A percentile compares a stretch with the other conserved stretches of the same genome.
Evolutionary conservation across 192 early-diverging fungal genomes (phyloP).

Genomic region (Bifiguratus adelaidae): DNA sequence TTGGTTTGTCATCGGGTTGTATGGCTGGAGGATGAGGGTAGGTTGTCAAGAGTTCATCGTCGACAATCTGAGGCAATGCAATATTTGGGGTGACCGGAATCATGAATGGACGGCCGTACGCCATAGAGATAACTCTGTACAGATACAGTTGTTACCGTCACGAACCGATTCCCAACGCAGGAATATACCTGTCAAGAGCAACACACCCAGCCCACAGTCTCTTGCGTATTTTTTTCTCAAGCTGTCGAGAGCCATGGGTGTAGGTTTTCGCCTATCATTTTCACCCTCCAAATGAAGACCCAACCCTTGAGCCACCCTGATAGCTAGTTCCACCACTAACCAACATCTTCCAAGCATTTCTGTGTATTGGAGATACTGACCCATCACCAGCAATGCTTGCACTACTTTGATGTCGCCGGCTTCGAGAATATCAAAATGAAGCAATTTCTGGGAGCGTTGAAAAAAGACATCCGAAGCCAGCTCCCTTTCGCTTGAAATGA

Average conservation of each 20-base stretch:
- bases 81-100: conserved; percentile 1
- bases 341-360: conserved; percentile 2
- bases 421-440: conserved; percentile 7
- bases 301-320: conserved; percentile 4
- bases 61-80: conserved; percentile 4
- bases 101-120: conserved; percentile 7
- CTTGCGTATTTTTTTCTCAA: conserved; percentile 1
- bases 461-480: conserved; percentile 4
- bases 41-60: conserved; percentile 5
- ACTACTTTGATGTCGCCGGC: conserved; percentile 3
- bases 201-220: conserved; percentile 4
- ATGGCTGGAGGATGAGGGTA: not conserved
- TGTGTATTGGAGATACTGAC: conserved; percentile 9
- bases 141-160: not conserved
- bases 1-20: conserved; percentile 3
- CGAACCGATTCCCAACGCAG: not conserved
- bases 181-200: conserved; percentile 3
- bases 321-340: conserved; percentile 5
- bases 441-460: conserved; percentile 4
- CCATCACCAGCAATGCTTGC: conserved; percentile 6
- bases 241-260: not conserved
- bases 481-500: not conserved
- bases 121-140: conserved; percentile 4
- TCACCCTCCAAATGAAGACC: conserved; percentile 4
- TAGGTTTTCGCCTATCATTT: not conserved